phyloP scores from a whole-genome alignment of 345 rosid species.

The Eutrema japonicum region DNA sequence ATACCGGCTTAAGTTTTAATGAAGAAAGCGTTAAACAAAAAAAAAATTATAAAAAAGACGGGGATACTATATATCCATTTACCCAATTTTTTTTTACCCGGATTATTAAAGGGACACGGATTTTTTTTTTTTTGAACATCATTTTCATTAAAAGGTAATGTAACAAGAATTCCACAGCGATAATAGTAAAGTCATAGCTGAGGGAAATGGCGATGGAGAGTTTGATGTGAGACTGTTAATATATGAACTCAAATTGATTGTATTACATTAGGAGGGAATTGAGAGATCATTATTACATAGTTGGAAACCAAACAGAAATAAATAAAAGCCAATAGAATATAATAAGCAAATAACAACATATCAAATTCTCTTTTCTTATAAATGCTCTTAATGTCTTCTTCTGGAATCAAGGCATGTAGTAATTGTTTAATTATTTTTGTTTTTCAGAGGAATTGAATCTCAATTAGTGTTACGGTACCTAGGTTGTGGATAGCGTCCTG shows the following conservation, averaged over 20 bases:
- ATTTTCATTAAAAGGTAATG: too few relatives aligned
- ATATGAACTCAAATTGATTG: conserved; percentile 16
- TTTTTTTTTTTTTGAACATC: too few relatives aligned
- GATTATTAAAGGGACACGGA: too few relatives aligned
- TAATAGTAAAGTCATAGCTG: too few relatives aligned
- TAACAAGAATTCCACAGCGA: too few relatives aligned
- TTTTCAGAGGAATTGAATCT: not conserved
- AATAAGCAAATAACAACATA: conserved; percentile 20
- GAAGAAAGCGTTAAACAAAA: too few relatives aligned
- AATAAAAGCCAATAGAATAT: conserved; percentile 30
- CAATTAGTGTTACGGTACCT: conserved; percentile 49
- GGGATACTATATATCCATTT: too few relatives aligned
- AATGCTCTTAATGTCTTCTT: conserved; percentile 24
- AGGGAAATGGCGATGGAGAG: too few relatives aligned
- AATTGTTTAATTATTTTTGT: not conserved
- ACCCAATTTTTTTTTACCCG: too few relatives aligned
- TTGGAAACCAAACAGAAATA: conserved; percentile 20
- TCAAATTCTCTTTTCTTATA: not conserved
- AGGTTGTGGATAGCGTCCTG: conserved; percentile 75
- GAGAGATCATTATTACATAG: conserved; percentile 38
- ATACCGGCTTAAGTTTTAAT: too few relatives aligned
- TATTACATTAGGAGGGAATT: conserved; percentile 10
- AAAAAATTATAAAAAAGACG: too few relatives aligned
- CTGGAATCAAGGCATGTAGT: conserved; percentile 1
- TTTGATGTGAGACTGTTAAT: not conserved